Conservation (phyloP, 2,329 filamentous ascomycete genomes). For the Fusarium camptoceras region DNA sequence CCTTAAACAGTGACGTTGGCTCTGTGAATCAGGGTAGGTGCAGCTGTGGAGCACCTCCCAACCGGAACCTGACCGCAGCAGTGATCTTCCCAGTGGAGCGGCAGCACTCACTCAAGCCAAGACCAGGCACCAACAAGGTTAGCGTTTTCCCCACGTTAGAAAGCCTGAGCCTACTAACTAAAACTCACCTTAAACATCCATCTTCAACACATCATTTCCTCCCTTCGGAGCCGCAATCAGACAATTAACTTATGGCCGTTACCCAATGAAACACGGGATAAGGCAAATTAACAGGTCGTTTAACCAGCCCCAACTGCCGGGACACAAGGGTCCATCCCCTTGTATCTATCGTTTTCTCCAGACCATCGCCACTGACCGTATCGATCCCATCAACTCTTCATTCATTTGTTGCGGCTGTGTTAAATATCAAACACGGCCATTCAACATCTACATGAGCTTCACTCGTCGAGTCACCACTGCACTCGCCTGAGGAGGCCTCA, state of each 20-base stretch:
- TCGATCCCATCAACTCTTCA: constrained; percentile 37
- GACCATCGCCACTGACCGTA: constrained; percentile 33
- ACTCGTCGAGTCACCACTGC: not conserved
- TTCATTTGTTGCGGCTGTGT: not conserved
- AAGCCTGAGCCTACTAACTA: constrained; percentile 5
- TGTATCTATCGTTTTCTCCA: constrained; percentile 14
- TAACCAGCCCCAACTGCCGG: constrained; percentile 11
- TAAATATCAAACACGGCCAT: not conserved
- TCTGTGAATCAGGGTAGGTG: not conserved
- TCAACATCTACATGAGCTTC: not conserved
- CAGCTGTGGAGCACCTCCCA: not conserved
- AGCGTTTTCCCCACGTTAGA: constrained; percentile 20
- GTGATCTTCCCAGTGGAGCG: constrained; percentile 24
- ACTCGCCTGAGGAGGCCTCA: not conserved
- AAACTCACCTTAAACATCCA: constrained; percentile 32
- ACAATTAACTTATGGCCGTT: not conserved
- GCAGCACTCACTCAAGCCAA: not conserved
- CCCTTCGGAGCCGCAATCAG: constrained; percentile 34
- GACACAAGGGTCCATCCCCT: constrained; percentile 27
- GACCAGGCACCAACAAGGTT: not conserved
- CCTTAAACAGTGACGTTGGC: not conserved
- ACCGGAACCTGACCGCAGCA: constrained; percentile 6
- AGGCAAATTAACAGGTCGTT: not conserved
- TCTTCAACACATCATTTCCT: constrained; percentile 27
- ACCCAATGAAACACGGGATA: constrained; percentile 16